Evolutionary conservation across 768 basidiomycete species (phyloP), one percentile per base, ranked within the genome.

Genomic region (Trametes gibbosa): DNA sequence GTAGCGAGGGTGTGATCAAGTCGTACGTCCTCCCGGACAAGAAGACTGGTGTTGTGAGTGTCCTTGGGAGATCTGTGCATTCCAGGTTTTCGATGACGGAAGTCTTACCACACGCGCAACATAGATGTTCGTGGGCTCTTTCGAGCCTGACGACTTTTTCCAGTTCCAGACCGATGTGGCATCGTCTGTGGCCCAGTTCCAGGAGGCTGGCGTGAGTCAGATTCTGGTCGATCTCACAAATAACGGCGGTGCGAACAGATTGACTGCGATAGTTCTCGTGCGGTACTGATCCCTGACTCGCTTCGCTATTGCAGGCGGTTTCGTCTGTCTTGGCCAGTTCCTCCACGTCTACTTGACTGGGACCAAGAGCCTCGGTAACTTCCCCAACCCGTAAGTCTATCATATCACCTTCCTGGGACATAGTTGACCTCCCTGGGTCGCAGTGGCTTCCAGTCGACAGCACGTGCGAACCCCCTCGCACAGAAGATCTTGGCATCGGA

Each of bases 321-420:
- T 79, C 55, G 76, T 86, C 8, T 86, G 85, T 66, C 75, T 86
- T 9, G 84, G 84, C 3, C 76, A 81, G 39, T 86, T 84, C 74
- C 71, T 88, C 43, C 82, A 84, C 62, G 77, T 77, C 50, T 84
- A 76, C 65, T 75, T 88, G 23, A 76, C 78, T 7, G 85, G 83
- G 8, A 73, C 75, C 0, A 69, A 74, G 23, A 72, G 60, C 46
- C 45, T 61, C 17, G 54, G 54, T 19, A 42, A 41, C 45, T 61
- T 81, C 37, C 81, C 79, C 2, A 79, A 80, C 59, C 77, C 81
- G 83, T 85, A 62, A 47, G 82, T 74, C 7, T 16, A 32, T 16
- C 49, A 13, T 10, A n/a, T n/a, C n/a, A n/a, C n/a, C n/a, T n/a
- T n/a, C n/a, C n/a, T n/a, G n/a, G n/a, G n/a, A n/a, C n/a, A n/a